These are phyloP conservation scores for Plasmodium blacklocki DNA, from an alignment of 169 alveolate species.

Conservation along the genomic window DNA sequence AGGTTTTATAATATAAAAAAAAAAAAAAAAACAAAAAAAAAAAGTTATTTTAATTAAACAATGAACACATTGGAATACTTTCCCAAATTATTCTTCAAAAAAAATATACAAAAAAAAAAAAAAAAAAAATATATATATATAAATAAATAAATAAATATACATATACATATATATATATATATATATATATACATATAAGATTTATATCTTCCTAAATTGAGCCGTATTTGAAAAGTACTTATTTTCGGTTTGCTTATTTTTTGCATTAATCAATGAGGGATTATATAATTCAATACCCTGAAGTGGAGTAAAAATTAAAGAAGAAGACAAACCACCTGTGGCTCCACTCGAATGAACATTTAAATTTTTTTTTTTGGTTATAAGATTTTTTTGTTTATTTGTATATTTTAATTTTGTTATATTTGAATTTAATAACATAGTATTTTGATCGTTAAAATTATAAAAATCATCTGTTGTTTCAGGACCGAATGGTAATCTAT, in stretches of 20 bases:
- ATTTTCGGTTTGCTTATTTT: slow-evolving; percentile 27
- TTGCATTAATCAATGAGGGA: slow-evolving; percentile 17
- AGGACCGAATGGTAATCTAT: slow-evolving; percentile 89
- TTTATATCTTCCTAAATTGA: slow-evolving; percentile 59
- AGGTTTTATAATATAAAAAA: too few relatives aligned
- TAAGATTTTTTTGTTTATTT: slow-evolving; percentile 49
- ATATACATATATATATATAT: too few relatives aligned
- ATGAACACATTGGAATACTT: too few relatives aligned
- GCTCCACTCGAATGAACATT: slow-evolving; percentile 63
- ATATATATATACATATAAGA: neutral
- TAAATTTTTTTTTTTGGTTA: slow-evolving; percentile 25
- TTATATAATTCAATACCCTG: slow-evolving; percentile 80
- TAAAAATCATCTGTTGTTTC: slow-evolving; percentile 89
- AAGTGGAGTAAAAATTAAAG: slow-evolving; percentile 86
- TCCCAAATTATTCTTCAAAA: too few relatives aligned
- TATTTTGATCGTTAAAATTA: slow-evolving; percentile 61
- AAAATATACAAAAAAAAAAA: too few relatives aligned
- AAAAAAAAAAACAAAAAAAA: too few relatives aligned
- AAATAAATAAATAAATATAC: too few relatives aligned
- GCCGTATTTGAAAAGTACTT: slow-evolving; percentile 57
- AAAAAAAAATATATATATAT: too few relatives aligned
- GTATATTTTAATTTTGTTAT: slow-evolving; percentile 58
- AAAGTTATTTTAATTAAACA: too few relatives aligned
- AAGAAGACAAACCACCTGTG: slow-evolving; percentile 85
- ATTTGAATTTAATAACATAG: slow-evolving; percentile 45